Percentiles rank a stretch among this genome's conserved stretches.
These are phyloP conservation scores for Syzygium oleosum DNA, from an alignment of 345 rosid genomes.

Conservation along the genomic window DNA sequence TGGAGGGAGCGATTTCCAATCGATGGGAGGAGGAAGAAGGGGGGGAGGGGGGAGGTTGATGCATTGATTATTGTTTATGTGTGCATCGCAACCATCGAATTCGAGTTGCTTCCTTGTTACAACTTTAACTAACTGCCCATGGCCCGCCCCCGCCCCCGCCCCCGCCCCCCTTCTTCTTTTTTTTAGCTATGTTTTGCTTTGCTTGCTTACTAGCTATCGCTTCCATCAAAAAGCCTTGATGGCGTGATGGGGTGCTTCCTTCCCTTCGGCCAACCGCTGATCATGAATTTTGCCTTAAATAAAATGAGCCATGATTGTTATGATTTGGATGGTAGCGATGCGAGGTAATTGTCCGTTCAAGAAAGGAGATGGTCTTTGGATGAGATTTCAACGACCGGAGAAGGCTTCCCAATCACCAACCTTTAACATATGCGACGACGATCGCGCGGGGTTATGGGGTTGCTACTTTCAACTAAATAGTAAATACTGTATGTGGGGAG, in stretches of 20 bases:
- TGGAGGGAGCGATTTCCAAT: neutral
- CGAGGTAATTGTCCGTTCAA: neutral
- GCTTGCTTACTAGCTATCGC: neutral
- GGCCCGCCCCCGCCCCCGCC: neutral
- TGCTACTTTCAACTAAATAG: too few species aligned
- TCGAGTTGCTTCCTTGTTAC: constrained; percentile 5
- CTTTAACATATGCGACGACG: neutral
- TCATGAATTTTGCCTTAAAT: neutral
- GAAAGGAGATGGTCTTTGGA: neutral
- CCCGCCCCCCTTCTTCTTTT: rapidly evolving
- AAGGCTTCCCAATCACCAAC: neutral
- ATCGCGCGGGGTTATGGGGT: too few species aligned
- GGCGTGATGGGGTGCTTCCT: neutral
- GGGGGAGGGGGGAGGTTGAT: neutral
- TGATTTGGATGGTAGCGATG: neutral
- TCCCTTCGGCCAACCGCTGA: neutral
- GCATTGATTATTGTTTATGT: neutral
- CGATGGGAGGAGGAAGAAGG: neutral
- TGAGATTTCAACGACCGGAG: neutral
- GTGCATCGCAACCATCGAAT: neutral
- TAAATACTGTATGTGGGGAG: neutral
- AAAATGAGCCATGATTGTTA: too few species aligned
- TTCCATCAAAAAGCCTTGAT: neutral
- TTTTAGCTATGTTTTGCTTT: neutral
- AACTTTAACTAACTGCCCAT: constrained; percentile 10